phyloP scores from a whole-genome alignment of 768 basidiomycete genomes.

The Trametes cubensis region DNA sequence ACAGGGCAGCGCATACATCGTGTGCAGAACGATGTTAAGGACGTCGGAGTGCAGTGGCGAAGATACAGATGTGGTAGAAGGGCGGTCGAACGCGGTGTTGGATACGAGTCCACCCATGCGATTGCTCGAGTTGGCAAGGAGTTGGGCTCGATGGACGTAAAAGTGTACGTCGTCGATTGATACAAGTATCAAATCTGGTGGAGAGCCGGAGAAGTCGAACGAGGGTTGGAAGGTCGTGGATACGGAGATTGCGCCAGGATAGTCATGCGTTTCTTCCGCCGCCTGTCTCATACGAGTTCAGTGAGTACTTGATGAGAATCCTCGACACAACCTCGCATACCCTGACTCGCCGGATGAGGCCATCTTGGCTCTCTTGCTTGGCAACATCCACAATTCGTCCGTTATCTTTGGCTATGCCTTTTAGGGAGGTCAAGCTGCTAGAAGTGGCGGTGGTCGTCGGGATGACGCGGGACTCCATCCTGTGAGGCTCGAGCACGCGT shows the following conservation, averaged over 20 bases:
- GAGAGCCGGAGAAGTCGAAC: constrained; percentile 50
- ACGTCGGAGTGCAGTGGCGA: constrained; percentile 31
- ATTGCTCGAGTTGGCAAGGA: constrained; percentile 64
- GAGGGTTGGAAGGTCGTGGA: constrained; percentile 82
- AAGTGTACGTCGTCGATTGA: constrained; percentile 81
- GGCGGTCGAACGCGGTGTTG: neutral
- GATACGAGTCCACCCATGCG: constrained; percentile 57
- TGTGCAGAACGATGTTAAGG: constrained; percentile 40
- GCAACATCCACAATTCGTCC: neutral
- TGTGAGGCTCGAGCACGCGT: too few relatives aligned
- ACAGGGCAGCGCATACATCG: constrained; percentile 35
- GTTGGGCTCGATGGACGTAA: constrained; percentile 65
- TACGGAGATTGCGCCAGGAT: constrained; percentile 46
- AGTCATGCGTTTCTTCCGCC: constrained; percentile 1
- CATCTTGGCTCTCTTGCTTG: constrained; percentile 1
- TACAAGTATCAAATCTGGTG: constrained; percentile 64
- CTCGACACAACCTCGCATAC: constrained; percentile 13
- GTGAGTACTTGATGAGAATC: neutral
- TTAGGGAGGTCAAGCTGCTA: neutral
- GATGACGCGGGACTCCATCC: constrained; percentile 20
- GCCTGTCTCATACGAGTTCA: constrained; percentile 1
- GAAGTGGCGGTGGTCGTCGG: neutral
- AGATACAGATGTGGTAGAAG: too few relatives aligned
- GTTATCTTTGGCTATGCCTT: too few relatives aligned
- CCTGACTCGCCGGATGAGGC: neutral